phyloP scores from a whole-genome alignment of 2,329 filamentous ascomycete species.

The Fusarium sp. region DNA sequence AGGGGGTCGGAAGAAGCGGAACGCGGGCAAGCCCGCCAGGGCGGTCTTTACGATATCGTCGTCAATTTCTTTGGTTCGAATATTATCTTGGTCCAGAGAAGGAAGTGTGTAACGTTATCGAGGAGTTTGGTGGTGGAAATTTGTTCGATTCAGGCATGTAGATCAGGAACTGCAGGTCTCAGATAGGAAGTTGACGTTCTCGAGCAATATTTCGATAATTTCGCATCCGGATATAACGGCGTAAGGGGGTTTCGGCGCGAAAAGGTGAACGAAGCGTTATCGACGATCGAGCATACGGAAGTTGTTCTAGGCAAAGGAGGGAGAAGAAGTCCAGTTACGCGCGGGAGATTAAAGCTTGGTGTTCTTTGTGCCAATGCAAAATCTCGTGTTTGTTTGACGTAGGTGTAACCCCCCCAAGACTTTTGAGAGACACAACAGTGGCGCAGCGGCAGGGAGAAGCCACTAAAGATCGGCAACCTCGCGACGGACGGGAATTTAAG shows the following conservation, averaged over 20 bases:
- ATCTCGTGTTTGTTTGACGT: conserved; percentile 37
- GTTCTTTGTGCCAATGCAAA: conserved; percentile 34
- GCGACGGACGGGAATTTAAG: conserved; percentile 25
- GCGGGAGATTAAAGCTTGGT: conserved; percentile 24
- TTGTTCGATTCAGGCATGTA: conserved; percentile 13
- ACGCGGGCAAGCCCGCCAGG: conserved; percentile 40
- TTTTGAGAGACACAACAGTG: conserved; percentile 22
- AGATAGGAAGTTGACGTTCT: conserved; percentile 23
- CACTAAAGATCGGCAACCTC: conserved; percentile 29
- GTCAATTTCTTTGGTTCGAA: background rate
- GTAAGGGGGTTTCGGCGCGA: conserved; percentile 6
- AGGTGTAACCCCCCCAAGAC: conserved; percentile 24
- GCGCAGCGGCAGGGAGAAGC: conserved; percentile 26
- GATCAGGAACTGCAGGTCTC: conserved; percentile 16
- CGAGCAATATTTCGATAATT: conserved; percentile 18
- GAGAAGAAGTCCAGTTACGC: background rate
- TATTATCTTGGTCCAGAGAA: conserved; percentile 9
- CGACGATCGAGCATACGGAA: background rate
- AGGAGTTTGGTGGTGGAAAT: background rate
- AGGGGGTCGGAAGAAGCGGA: conserved; percentile 36
- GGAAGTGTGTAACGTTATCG: background rate
- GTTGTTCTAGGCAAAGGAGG: background rate
- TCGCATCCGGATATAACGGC: conserved; percentile 8
- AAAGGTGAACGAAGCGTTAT: background rate
- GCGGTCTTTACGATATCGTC: conserved; percentile 2